A percentile compares a stretch with the other conserved stretches of the same genome.
Conservation (phyloP, 176 grass and related monocot genomes). For the Triticum urartu region DNA sequence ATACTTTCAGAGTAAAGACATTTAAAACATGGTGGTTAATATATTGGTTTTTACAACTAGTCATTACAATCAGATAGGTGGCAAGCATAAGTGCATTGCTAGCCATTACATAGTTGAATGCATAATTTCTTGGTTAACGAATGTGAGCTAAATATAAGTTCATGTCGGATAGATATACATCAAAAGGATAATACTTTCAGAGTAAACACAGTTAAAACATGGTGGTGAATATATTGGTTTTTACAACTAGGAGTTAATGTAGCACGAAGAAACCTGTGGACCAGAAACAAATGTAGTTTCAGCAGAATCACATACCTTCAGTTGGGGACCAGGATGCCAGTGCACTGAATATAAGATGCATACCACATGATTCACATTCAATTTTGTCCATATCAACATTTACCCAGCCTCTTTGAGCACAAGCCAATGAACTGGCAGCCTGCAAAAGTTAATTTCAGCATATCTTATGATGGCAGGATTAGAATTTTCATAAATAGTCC, state of each 20-base stretch:
- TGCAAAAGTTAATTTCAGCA: slow-evolving; percentile 29
- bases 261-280: neutral
- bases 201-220: neutral
- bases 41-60: neutral
- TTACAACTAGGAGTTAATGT: neutral
- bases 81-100: too few species aligned
- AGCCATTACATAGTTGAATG: neutral
- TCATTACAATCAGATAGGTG: too few species aligned
- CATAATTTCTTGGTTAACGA: too few species aligned
- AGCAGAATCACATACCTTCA: slow-evolving; percentile 61
- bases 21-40: neutral
- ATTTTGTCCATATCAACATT: slow-evolving; percentile 79
- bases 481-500: neutral
- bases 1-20: neutral
- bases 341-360: slow-evolving; percentile 62
- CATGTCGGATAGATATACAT: neutral
- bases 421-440: slow-evolving; percentile 67
- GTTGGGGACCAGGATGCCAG: slow-evolving; percentile 60
- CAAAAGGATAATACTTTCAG: neutral
- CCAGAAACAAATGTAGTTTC: slow-evolving; percentile 1
- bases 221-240: neutral
- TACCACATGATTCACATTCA: slow-evolving; percentile 87
- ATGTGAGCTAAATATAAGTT: neutral
- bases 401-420: slow-evolving; percentile 86
- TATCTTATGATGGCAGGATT: neutral